Percentiles rank a stretch among this genome's conserved stretches.
Evolutionary conservation across 75 land plant species (phyloP).

Genomic region (Picea sitchensis): DNA sequence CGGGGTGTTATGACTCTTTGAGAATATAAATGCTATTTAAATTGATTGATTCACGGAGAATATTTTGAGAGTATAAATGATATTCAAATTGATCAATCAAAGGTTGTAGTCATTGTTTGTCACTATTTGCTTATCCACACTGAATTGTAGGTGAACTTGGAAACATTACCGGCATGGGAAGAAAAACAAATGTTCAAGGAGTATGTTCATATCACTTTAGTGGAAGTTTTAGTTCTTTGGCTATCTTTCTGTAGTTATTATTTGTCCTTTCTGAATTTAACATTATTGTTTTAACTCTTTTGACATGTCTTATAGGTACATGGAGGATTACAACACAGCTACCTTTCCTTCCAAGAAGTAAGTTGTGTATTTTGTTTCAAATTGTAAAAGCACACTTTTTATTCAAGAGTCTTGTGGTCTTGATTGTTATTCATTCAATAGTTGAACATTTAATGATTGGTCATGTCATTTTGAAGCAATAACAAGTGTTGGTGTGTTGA

Average conservation of each 20-base stretch:
- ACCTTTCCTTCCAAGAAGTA: conserved; percentile 97
- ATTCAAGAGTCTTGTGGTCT: neutral
- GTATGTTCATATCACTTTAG: conserved; percentile 30
- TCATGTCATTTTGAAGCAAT: neutral
- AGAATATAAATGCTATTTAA: neutral
- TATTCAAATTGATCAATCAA: neutral
- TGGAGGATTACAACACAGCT: conserved; percentile 99
- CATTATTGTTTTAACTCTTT: neutral
- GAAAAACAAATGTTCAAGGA: conserved; percentile 98
- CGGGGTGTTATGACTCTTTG: no score
- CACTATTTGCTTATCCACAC: neutral
- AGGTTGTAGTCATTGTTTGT: neutral
- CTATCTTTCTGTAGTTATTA: neutral
- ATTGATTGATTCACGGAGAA: neutral
- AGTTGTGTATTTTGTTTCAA: conserved; percentile 6
- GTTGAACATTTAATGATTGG: neutral
- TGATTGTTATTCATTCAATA: neutral
- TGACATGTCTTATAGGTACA: conserved; percentile 54
- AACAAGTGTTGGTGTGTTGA: neutral
- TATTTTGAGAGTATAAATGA: neutral
- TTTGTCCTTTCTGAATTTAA: neutral
- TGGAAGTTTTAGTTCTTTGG: neutral
- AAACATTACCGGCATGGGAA: conserved; percentile 90
- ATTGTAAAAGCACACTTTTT: neutral
- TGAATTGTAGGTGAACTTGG: conserved; percentile 62